Percentiles rank a stretch among this genome's conserved stretches.
phyloP scores from a whole-genome alignment of 2,329 filamentous ascomycete species.

The Diaporthe longicolla region DNA sequence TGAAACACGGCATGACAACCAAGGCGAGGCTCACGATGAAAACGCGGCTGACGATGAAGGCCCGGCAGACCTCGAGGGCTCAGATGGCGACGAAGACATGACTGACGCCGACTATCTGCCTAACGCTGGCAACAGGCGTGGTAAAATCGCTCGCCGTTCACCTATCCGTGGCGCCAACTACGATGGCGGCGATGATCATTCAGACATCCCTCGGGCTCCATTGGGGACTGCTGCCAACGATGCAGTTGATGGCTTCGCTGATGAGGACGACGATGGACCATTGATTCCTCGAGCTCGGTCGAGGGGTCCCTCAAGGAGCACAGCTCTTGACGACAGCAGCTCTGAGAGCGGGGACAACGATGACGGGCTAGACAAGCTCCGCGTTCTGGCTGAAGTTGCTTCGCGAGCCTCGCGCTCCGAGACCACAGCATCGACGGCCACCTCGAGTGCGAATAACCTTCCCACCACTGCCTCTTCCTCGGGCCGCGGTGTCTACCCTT shows the following conservation, averaged over 20 bases:
- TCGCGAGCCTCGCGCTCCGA: not conserved
- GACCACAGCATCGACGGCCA: not conserved
- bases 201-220: too few species aligned
- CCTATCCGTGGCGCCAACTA: too few species aligned
- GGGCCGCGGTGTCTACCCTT: not conserved
- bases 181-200: too few species aligned
- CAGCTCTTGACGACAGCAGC: too few species aligned
- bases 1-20: not conserved
- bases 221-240: too few species aligned
- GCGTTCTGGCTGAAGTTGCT: not conserved
- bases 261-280: not conserved
- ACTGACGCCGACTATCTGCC: not conserved
- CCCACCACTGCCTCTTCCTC: not conserved
- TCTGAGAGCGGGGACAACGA: too few species aligned
- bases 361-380: too few species aligned
- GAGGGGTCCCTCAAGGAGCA: too few species aligned
- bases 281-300: too few species aligned
- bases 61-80: not conserved
- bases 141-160: too few species aligned
- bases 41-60: not conserved
- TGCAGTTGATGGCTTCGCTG: too few species aligned
- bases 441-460: not conserved
- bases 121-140: too few species aligned
- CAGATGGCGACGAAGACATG: not conserved
- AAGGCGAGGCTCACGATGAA: not conserved